Evolutionary conservation across 176 grass and related monocot genomes (phyloP).

Genomic region (Avena sativa): DNA sequence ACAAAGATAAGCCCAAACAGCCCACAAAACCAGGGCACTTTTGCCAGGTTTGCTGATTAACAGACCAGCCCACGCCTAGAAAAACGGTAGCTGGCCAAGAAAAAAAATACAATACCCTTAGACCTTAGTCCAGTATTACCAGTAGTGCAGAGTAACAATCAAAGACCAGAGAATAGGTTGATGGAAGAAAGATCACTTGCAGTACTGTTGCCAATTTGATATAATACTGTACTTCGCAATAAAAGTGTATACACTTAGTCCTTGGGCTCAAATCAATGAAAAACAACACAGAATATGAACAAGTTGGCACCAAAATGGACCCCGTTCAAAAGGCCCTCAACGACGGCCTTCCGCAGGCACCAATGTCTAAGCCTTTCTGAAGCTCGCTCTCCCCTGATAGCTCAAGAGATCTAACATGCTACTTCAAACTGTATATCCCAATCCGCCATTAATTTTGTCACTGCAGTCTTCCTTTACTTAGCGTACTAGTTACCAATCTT

Average conservation of each 20-base stretch:
- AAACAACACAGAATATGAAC: slow-evolving; percentile 55
- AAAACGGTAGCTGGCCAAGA: too few species aligned
- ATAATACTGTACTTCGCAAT: slow-evolving; percentile 29
- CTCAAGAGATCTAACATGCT: slow-evolving; percentile 41
- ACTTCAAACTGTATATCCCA: slow-evolving; percentile 49
- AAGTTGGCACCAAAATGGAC: slow-evolving; percentile 44
- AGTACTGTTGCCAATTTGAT: slow-evolving; percentile 39
- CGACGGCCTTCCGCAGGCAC: slow-evolving; percentile 8
- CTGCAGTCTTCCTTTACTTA: slow-evolving; percentile 24
- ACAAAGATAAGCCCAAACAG: too few species aligned
- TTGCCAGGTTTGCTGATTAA: too few species aligned
- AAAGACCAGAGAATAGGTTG: neutral
- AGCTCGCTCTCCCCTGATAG: slow-evolving; percentile 5
- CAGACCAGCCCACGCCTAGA: too few species aligned
- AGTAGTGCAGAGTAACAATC: neutral
- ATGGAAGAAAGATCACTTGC: neutral
- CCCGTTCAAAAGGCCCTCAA: slow-evolving; percentile 1
- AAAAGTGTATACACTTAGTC: slow-evolving; percentile 40
- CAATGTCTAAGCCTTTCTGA: slow-evolving; percentile 33
- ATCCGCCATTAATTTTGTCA: slow-evolving; percentile 53
- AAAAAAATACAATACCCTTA: too few species aligned
- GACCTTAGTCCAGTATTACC: too few species aligned
- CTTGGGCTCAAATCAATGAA: slow-evolving; percentile 24
- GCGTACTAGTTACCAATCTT: slow-evolving; percentile 18
- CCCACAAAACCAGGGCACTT: too few species aligned